Evolutionary conservation across 2,329 filamentous ascomycete species (phyloP), one percentile per base, ranked within the genome.

Genomic region (Gremmenia infestans): DNA sequence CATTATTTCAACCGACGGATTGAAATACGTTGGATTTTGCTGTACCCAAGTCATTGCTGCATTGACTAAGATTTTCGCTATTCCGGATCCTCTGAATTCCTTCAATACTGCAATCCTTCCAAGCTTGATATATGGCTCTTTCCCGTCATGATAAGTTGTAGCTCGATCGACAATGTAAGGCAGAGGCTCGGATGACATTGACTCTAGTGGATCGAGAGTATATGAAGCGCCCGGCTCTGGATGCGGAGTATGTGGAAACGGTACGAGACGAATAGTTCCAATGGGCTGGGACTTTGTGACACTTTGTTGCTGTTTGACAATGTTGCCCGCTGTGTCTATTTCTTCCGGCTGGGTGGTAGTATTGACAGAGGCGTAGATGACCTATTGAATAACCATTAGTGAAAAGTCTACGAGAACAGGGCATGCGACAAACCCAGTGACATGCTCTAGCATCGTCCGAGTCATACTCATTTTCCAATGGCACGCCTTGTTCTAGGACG

Each of bases 71-170:
- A 85, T 72, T 48, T 77, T 78, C 1, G 82, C 85, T 32, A 95
- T 74, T 8, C 83, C 82, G 57, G 79, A 76, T 1, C 84, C 82
- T 40, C 58, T 60, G 45, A 39, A 65, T 42, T 81, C 76, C 7
- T 78, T 73, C 17, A 88, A 62, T 0, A 94, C 86, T 0, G 90
- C 88, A 22, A 97, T 75, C 1, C 91, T 81, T 9, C 90, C 90
- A 2, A 97, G 72, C 73, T 93, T 95, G 61, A 96, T 77, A 71
- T 93, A 96, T 0, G 88, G 84, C 67, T 95, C 90, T 43, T 75
- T 68, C 5, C 80, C 81, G 65, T 88, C 78, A 68, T 82, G 80
- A 62, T 78, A 74, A 50, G 72, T 77, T 47, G 79, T 83, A 50
- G 71, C 60, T 47, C 52, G 59, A 57, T 64, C 66, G 43, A 54